Conservation (phyloP, 495 filamentous ascomycete species). For the Patellaria atrata region DNA sequence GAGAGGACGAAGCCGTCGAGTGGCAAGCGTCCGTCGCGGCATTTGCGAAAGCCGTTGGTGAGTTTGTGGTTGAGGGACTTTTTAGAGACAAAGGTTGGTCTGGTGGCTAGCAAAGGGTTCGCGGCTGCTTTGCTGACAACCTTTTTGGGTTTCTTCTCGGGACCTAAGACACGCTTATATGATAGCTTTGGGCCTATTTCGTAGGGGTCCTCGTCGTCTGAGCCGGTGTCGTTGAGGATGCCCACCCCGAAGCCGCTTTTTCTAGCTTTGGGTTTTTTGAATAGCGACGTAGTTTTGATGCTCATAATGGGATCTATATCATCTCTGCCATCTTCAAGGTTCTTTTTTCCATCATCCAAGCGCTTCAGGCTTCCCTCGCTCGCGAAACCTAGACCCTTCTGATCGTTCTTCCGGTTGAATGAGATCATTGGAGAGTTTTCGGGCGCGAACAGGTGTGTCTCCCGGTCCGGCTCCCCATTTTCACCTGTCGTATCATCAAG, state of each 20-base stretch:
- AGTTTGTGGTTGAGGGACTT: slow-evolving; percentile 45
- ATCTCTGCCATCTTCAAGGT: neutral
- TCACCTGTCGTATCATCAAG: slow-evolving; percentile 38
- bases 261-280: slow-evolving; percentile 26
- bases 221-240: slow-evolving; percentile 83
- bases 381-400: slow-evolving; percentile 79
- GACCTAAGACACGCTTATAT: slow-evolving; percentile 75
- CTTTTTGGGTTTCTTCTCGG: slow-evolving; percentile 66
- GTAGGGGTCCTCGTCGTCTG: slow-evolving; percentile 95
- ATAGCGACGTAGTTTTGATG: slow-evolving; percentile 7
- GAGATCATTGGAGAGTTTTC: slow-evolving; percentile 64
- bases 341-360: slow-evolving; percentile 10
- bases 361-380: too few species aligned
- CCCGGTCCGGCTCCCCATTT: too few species aligned
- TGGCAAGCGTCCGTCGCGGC: slow-evolving; percentile 76
- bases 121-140: slow-evolving; percentile 30
- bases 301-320: slow-evolving; percentile 4
- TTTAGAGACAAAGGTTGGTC: slow-evolving; percentile 67
- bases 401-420: slow-evolving; percentile 61
- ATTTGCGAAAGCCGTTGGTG: slow-evolving; percentile 51
- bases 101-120: slow-evolving; percentile 52
- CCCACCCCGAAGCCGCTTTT: slow-evolving; percentile 64
- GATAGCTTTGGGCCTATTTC: slow-evolving; percentile 80
- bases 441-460: slow-evolving; percentile 76
- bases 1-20: slow-evolving; percentile 76